Conservation (phyloP, 495 filamentous ascomycete species). For the Tricharina praecox region DNA sequence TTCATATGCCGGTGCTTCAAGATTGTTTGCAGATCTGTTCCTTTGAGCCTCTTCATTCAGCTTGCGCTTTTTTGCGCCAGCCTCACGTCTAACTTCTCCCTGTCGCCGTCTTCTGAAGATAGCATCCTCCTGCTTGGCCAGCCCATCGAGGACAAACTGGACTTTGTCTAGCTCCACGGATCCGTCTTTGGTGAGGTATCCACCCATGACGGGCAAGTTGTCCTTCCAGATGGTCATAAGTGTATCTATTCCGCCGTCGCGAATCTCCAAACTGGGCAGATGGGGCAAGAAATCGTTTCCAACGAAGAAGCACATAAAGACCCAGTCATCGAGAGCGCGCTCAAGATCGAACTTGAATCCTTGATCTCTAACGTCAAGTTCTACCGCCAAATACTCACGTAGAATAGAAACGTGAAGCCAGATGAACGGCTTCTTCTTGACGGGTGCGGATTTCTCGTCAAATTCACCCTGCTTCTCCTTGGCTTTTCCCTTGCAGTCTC, state of each 20-base stretch:
- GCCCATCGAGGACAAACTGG: conserved; percentile 71
- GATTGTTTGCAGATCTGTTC: conserved; percentile 27
- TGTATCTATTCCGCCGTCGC: conserved; percentile 92
- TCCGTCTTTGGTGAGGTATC: conserved; percentile 89
- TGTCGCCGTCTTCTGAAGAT: conserved; percentile 79
- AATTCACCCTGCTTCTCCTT: conserved; percentile 75
- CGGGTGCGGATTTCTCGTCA: conserved; percentile 55
- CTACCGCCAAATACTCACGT: conserved; percentile 80
- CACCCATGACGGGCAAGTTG: conserved; percentile 77
- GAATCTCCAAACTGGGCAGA: conserved; percentile 86
- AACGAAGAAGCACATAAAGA: conserved; percentile 99
- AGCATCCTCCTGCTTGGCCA: conserved; percentile 87
- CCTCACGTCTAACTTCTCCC: conserved; percentile 63
- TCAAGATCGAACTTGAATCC: conserved; percentile 77
- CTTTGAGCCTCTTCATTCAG: conserved; percentile 35
- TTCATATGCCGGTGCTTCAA: conserved; percentile 18
- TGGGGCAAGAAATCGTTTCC: conserved; percentile 98
- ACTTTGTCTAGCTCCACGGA: conserved; percentile 72
- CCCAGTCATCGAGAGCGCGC: conserved; percentile 96
- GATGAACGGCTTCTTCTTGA: conserved; percentile 71
- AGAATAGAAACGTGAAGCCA: conserved; percentile 91
- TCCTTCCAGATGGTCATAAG: conserved; percentile 91
- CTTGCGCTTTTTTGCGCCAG: conserved; percentile 45
- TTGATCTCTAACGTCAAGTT: conserved; percentile 66
- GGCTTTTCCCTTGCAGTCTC: conserved; percentile 63